Percentiles rank a stretch among this genome's conserved stretches.
Conservation (phyloP, 1,139 yeast genomes). For the Kodamaea suecica region DNA sequence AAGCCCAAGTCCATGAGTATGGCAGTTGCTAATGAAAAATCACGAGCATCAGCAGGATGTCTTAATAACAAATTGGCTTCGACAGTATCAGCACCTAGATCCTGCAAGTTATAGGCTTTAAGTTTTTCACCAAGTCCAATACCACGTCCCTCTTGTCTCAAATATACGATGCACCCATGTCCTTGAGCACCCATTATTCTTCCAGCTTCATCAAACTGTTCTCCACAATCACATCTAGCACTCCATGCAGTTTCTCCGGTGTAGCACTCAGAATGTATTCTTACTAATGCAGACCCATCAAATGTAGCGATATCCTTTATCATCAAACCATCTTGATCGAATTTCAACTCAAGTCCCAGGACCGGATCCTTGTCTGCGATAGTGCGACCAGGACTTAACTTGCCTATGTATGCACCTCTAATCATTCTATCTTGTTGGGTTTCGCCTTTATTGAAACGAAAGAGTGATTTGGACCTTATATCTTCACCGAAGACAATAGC, state of each 20-base stretch:
- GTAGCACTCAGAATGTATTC: conserved; percentile 96
- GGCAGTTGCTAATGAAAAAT: conserved; percentile 91
- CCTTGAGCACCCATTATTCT: conserved; percentile 83
- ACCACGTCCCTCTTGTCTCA: conserved; percentile 98
- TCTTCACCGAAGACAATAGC: conserved; percentile 97
- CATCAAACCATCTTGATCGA: conserved; percentile 51
- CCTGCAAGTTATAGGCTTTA: conserved; percentile 95
- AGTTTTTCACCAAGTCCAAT: conserved; percentile 95
- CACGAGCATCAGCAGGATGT: conserved; percentile 96
- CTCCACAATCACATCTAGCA: conserved; percentile 98
- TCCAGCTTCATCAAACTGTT: conserved; percentile 98
- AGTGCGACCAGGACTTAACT: conserved; percentile 78
- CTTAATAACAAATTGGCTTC: conserved; percentile 89
- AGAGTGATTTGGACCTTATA: conserved; percentile 74
- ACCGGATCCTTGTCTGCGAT: conserved; percentile 61
- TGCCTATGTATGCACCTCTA: conserved; percentile 93
- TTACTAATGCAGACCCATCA: conserved; percentile 51
- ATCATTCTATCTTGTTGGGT: conserved; percentile 93
- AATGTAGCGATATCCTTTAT: conserved; percentile 34
- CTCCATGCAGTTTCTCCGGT: conserved; percentile 99
- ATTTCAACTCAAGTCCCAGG: conserved; percentile 39
- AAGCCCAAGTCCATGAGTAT: conserved; percentile 82
- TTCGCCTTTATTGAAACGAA: conserved; percentile 60
- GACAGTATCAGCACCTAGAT: conserved; percentile 96
- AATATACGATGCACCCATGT: conserved; percentile 89